Evolutionary conservation across 148 eudicot species (phyloP), one percentile per base, ranked within the genome.

Genomic region (Limonium bicolor): DNA sequence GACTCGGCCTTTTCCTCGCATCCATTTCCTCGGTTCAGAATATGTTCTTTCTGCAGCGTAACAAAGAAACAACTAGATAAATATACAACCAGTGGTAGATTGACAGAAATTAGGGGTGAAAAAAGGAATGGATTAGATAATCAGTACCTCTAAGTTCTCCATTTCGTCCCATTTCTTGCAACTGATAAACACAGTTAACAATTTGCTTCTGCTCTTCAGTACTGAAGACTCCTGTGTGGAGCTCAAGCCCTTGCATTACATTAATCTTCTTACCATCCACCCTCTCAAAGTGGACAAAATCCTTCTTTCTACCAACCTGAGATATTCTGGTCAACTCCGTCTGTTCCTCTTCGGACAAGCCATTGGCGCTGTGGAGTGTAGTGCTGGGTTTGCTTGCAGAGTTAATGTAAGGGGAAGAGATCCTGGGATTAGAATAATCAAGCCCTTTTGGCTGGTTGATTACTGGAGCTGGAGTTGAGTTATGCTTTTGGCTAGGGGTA

Each of bases 1-100:
- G 39, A 80, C 77, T 7, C 95, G 95, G 20, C 99, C 99, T 43
- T 90, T 90, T 40, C 95, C 95, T 55, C 70, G 75, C 99, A 85
- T 90, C 99, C 99, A 85, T 73, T 80, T 90, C 19, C 59, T 64
- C 0, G 99, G 95, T 48, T 93, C 94, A 53, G 82, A 46, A 58
- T 52, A 90, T 20, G 99, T 90, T 38, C 86, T 87, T 25, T 58
- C 99, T 90, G 67, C 35, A 77, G 35, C 21, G 12, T 46, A 27
- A 27, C 39, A 30, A 41, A 25, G 28, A 45, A 49, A 36, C 4
- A 10, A 36, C 15, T 8, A 29, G 12, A 29, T 8, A 8, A 2
- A 29, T 8, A 7, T 29, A n/a, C 33, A 7, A 8, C 7, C 10
- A 8, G 7, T 29, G 12, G 33, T 29, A 29, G 12, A 7, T 8